Base-by-base conservation (phyloP, 768 basidiomycete genomes). In the Cystofilobasidium ferigula region DNA sequence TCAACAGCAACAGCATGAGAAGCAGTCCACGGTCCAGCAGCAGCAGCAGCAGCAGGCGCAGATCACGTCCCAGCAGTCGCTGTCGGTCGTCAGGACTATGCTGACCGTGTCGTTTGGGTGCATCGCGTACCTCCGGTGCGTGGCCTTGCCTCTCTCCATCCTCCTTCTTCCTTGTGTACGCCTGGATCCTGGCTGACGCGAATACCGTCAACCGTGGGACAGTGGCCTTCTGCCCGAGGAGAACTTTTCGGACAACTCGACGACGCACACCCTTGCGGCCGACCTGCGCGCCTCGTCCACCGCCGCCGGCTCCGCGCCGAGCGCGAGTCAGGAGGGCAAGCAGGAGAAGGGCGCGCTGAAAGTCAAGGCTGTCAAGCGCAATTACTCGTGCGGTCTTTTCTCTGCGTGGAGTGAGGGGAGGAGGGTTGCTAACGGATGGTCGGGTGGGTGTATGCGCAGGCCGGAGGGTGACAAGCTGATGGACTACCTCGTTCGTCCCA, bases 361-460 rank as follows among this genome's bases (percentile, higher is more conserved):
- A 22, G 51, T 54, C 51, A 54, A 54, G 51, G 32, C 51, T 3
- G 32, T 54, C 51, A 54, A 54, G 30, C 26, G 51, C 28, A 54
- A 54, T 28, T 54, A 54, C 30, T 54, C 51, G 51, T 54, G 26
- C 51, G 40, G 26, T 54, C 51, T 22, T 48, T 24, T 48, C 45
- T 48, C 24, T 48, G 40, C 7, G 20, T 42, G 14, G n/a, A n/a
- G n/a, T 42, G 16, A 42, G 3, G 40, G 40, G n/a, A n/a, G 7
- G 40, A 42, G 40, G 40, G 7, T 6, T 9, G 40, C 40, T 42
- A 18, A 42, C 40, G 5, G 40, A 42, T 48, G n/a, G 47, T 20
- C 14, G 22, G 2, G 3, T n/a, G 47, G 13, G 47, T n/a, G 47
- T 26, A 20, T 20, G 51, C 10, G 51, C 51, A 54, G 51, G 51